Evolutionary conservation across 2,329 filamentous ascomycete species (phyloP).

Genomic region (Paramyrothecium sp.): DNA sequence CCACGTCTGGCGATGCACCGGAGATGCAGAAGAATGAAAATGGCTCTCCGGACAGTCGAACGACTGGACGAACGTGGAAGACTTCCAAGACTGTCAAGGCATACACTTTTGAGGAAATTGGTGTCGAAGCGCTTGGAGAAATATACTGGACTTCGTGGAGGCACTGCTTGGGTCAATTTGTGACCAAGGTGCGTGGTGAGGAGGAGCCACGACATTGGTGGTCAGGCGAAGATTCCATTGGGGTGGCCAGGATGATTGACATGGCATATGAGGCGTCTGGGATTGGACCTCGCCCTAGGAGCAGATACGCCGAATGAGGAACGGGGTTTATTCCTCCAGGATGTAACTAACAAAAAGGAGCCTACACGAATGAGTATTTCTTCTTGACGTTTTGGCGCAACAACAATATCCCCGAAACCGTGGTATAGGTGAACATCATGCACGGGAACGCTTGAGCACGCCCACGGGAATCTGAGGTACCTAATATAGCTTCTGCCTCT

Average conservation of each 20-base stretch:
- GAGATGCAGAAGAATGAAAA: conserved; percentile 28
- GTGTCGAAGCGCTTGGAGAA: conserved; percentile 26
- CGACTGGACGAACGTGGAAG: conserved; percentile 16
- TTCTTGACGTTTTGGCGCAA: no score
- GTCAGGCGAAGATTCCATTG: conserved; percentile 37
- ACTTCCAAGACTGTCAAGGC: conserved; percentile 25
- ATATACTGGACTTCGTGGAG: conserved; percentile 42
- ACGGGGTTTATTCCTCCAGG: no score
- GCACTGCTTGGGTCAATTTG: conserved; percentile 47
- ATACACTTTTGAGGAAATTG: conserved; percentile 32
- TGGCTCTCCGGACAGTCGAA: conserved; percentile 20
- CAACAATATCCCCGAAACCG: no score
- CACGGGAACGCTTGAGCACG: no score
- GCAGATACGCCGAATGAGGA: not conserved
- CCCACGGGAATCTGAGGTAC: no score
- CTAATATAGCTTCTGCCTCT: no score
- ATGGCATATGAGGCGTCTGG: conserved; percentile 39
- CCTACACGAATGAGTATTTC: no score
- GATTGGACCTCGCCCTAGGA: conserved; percentile 11
- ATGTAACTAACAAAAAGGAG: no score
- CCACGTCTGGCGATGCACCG: conserved; percentile 23
- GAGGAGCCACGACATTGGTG: conserved; percentile 36
- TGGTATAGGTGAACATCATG: no score
- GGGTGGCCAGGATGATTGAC: conserved; percentile 45
- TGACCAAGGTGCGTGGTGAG: conserved; percentile 39